These are phyloP conservation scores for Pogostemon cablin DNA, from an alignment of 257 asterid genomes.

Conservation along the genomic window DNA sequence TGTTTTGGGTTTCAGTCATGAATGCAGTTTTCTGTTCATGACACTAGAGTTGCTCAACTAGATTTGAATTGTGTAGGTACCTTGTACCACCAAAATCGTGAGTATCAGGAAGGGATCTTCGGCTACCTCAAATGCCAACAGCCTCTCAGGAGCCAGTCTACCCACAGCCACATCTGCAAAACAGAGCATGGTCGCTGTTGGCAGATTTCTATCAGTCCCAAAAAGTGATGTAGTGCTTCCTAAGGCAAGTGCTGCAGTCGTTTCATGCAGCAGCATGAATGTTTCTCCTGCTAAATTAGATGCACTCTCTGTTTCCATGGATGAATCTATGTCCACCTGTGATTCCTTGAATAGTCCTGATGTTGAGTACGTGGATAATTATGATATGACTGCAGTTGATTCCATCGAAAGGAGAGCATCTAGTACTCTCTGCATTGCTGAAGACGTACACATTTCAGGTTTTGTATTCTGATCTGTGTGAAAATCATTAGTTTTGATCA, in stretches of 20 bases:
- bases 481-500: not conserved
- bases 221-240: constrained; percentile 41
- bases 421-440: constrained; percentile 67
- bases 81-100: constrained; percentile 61
- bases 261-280: constrained; percentile 38
- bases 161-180: constrained; percentile 47
- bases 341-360: constrained; percentile 87
- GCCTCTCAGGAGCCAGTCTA: constrained; percentile 38
- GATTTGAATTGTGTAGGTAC: constrained; percentile 53
- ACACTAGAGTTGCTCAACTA: not conserved
- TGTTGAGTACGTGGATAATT: constrained; percentile 77
- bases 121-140: constrained; percentile 39
- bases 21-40: not conserved
- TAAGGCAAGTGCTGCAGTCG: constrained; percentile 31
- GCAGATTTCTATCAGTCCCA: constrained; percentile 39
- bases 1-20: not conserved
- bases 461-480: constrained; percentile 28
- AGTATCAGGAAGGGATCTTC: constrained; percentile 69
- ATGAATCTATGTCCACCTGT: constrained; percentile 84
- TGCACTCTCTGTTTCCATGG: constrained; percentile 68
- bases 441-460: constrained; percentile 58
- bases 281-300: constrained; percentile 59
- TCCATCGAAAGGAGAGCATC: constrained; percentile 68
- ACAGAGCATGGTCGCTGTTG: constrained; percentile 40
- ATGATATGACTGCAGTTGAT: constrained; percentile 55